phyloP scores from a whole-genome alignment of 129 eudicot genomes.

The Pulicaria dysenterica region DNA sequence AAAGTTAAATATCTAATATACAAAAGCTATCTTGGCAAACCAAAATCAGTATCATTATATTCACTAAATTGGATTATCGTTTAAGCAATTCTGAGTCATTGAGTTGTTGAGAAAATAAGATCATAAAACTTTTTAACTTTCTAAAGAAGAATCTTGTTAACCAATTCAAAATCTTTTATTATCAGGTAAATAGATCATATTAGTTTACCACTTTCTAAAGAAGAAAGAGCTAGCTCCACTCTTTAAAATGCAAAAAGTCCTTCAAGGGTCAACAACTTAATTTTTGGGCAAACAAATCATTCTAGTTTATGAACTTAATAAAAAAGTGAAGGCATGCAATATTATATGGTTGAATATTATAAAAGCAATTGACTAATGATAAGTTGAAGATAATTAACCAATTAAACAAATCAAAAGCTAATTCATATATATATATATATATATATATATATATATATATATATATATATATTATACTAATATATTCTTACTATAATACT shows the following conservation, averaged over 20 bases:
- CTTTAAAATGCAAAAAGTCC: too few species aligned
- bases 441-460: too few species aligned
- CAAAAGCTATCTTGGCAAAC: background rate
- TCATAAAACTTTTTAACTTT: slow-evolving; percentile 6
- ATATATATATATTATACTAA: background rate
- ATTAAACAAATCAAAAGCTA: background rate
- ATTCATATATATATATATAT: background rate
- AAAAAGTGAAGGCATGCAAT: background rate
- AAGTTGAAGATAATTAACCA: slow-evolving; percentile 4
- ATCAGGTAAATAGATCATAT: too few species aligned
- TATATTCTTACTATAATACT: slow-evolving; percentile 5
- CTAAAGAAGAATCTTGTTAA: background rate
- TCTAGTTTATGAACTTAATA: too few species aligned
- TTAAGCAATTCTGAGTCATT: background rate
- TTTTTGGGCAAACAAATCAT: too few species aligned
- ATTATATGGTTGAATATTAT: slow-evolving; percentile 18
- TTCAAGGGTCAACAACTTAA: too few species aligned
- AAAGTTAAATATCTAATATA: background rate
- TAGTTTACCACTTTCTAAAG: too few species aligned
- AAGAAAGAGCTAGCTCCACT: too few species aligned
- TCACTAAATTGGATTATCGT: too few species aligned
- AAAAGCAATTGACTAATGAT: slow-evolving; percentile 20
- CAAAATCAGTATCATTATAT: slow-evolving; percentile 7
- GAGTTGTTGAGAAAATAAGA: background rate
- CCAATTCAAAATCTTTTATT: too few species aligned